Evolutionary conservation across 805 yeast species (phyloP), one percentile per base, ranked within the genome.

Genomic region (Cyberlindnera petersonii): DNA sequence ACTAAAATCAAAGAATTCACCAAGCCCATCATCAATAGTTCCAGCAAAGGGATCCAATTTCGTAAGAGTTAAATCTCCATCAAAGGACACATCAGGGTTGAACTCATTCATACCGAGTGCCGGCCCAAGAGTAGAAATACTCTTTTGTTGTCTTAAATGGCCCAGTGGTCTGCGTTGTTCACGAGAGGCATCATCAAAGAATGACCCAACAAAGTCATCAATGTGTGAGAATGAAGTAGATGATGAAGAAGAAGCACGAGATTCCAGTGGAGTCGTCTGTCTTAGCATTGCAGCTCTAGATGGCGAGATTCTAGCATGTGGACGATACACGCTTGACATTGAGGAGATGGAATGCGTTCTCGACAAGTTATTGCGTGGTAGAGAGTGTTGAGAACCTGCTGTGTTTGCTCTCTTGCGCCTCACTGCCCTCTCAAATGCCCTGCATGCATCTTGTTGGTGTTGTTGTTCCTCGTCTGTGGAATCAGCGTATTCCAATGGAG

Each of bases 391-490:
- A 3, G 60, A 56, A 5, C 48, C 40, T 4, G 33, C 45, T 2
- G 60, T 56, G 31, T 52, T 52, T 9, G 60, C 57, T 30, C 60
- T 45, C 30, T 54, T 53, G 6, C 59, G 45, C 14, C 50, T 39
- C n/a, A 56, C 42, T 4, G 48, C 52, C 26, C 43, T 44, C 7
- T 53, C 49, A 24, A 56, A 56, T 8, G 60, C 59, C 6, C 42
- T 31, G 16, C 46, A 42, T 1, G 40, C 48, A 15, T 40, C 43
- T 23, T 36, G 39, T 17, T 23, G 10, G 18, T 40, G 42, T 23
- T 36, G 39, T 17, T 23, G 10, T 11, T 27, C 50, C 4, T 47
- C 50, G n/a, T 48, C 53, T 10, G 40, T 33, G 9, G 47, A 39
- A 13, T 37, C 47, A n/a, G 32, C 31, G 26, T 18, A 29, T 16